Percentiles rank a stretch among this genome's conserved stretches.
phyloP scores from a whole-genome alignment of 2,329 filamentous ascomycete species.

The Septoria linicola region DNA sequence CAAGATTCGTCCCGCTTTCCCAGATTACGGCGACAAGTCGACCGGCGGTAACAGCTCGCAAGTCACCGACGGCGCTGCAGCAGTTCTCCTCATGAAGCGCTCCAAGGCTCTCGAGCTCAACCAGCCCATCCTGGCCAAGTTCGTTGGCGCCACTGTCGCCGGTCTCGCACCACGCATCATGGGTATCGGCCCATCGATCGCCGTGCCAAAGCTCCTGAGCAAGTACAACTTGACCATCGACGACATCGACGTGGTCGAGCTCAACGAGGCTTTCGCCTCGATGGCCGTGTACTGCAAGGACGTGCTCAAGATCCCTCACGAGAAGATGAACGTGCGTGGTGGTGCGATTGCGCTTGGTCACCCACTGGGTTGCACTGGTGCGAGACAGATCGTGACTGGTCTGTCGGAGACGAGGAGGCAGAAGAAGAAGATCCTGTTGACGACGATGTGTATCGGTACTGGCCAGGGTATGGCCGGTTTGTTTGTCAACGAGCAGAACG shows the following conservation, averaged over 20 bases:
- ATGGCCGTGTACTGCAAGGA: slow-evolving; percentile 89
- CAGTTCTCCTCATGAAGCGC: slow-evolving; percentile 89
- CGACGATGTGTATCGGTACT: slow-evolving; percentile 80
- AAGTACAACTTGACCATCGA: slow-evolving; percentile 75
- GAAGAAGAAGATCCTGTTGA: slow-evolving; percentile 59
- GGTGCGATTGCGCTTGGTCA: slow-evolving; percentile 82
- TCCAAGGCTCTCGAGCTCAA: slow-evolving; percentile 81
- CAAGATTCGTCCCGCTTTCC: slow-evolving; percentile 89
- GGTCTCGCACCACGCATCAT: slow-evolving; percentile 92
- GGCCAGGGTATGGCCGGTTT: slow-evolving; percentile 67
- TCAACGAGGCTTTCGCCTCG: slow-evolving; percentile 97
- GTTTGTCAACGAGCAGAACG: slow-evolving; percentile 62
- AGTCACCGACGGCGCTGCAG: slow-evolving; percentile 90
- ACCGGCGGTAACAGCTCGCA: slow-evolving; percentile 94
- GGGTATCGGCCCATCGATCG: slow-evolving; percentile 80
- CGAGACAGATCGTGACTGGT: slow-evolving; percentile 83
- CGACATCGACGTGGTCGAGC: slow-evolving; percentile 85
- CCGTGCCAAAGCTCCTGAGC: slow-evolving; percentile 75
- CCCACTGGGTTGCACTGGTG: slow-evolving; percentile 75
- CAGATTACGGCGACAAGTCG: slow-evolving; percentile 79
- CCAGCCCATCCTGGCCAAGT: slow-evolving; percentile 92
- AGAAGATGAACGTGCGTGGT: slow-evolving; percentile 78
- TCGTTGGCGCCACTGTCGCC: slow-evolving; percentile 84
- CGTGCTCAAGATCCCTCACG: slow-evolving; percentile 64
- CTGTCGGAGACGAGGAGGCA: slow-evolving; percentile 37